Conservation (phyloP, 805 yeast species). For the Yamadazyma kitorensis region DNA sequence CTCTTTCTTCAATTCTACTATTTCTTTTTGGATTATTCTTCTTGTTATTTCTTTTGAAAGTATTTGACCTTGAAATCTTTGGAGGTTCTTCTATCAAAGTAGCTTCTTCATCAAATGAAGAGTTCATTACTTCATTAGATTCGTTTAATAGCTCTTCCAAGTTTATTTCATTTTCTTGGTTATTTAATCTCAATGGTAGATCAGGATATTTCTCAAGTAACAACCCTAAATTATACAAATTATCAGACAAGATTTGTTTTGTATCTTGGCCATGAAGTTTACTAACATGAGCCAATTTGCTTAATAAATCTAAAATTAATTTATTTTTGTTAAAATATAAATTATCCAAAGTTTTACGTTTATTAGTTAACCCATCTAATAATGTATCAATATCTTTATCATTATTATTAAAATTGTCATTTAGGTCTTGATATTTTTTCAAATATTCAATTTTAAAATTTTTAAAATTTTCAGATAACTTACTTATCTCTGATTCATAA, state of each 20-base stretch:
- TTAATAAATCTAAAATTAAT: conserved; percentile 40
- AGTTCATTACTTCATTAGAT: conserved; percentile 28
- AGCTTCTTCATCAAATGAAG: conserved; percentile 34
- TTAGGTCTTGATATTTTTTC: conserved; percentile 33
- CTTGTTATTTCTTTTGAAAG: conserved; percentile 19
- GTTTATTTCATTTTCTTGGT: conserved; percentile 21
- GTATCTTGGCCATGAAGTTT: conserved; percentile 50
- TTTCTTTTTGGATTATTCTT: conserved; percentile 34
- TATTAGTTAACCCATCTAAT: conserved; percentile 46
- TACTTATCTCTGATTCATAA: conserved; percentile 42
- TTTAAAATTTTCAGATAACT: conserved; percentile 35
- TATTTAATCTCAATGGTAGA: conserved; percentile 25
- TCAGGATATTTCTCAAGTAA: conserved; percentile 38
- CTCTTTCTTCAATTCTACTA: conserved; percentile 26
- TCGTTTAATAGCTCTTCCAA: conserved; percentile 33
- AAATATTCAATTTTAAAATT: conserved; percentile 34
- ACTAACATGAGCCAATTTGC: conserved; percentile 42
- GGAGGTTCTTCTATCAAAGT: conserved; percentile 19
- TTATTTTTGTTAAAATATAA: conserved; percentile 48
- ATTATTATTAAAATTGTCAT: conserved; percentile 36
- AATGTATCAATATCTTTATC: conserved; percentile 51
- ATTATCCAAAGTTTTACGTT: conserved; percentile 47
- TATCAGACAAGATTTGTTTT: conserved; percentile 41
- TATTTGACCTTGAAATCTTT: conserved; percentile 14
- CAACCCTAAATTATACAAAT: conserved; percentile 42